Conservation (phyloP, 208 protist genomes). For the Endotrypanum monterogeii region DNA sequence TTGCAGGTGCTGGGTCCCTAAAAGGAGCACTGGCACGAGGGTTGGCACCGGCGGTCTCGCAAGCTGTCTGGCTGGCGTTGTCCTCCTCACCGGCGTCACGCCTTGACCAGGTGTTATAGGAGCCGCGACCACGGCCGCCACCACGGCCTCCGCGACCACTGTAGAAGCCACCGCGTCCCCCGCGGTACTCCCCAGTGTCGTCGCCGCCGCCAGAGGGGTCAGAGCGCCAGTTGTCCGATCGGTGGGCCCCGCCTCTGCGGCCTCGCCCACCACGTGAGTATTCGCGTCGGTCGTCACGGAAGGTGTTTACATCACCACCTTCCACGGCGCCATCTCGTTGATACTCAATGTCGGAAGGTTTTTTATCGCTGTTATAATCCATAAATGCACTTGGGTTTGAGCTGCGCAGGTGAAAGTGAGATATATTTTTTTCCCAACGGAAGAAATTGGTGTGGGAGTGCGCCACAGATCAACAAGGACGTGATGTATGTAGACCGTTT, state of each 20-base stretch:
- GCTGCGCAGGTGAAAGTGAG: background rate
- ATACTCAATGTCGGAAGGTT: conserved; percentile 50
- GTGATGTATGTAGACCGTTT: no score
- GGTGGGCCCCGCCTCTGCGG: conserved; percentile 35
- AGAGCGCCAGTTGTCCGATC: conserved; percentile 48
- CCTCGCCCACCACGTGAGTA: conserved; percentile 46
- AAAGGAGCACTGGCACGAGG: background rate
- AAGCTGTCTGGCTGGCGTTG: conserved; percentile 4
- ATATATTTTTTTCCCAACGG: background rate
- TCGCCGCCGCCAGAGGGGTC: conserved; percentile 23
- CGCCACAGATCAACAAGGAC: background rate
- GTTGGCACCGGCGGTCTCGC: background rate
- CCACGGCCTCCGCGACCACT: conserved; percentile 20
- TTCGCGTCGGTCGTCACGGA: conserved; percentile 43
- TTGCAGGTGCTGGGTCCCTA: background rate
- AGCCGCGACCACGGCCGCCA: conserved; percentile 22
- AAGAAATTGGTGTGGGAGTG: background rate
- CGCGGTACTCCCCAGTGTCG: conserved; percentile 25
- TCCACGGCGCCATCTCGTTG: conserved; percentile 47
- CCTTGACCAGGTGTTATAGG: conserved; percentile 27
- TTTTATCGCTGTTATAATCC: conserved; percentile 49
- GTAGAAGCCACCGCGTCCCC: conserved; percentile 19
- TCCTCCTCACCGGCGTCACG: conserved; percentile 24
- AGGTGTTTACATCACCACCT: conserved; percentile 35
- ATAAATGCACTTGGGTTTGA: conserved; percentile 40